phyloP scores from a whole-genome alignment of 2,329 filamentous ascomycete genomes.

The Lasiodiplodia sp. region DNA sequence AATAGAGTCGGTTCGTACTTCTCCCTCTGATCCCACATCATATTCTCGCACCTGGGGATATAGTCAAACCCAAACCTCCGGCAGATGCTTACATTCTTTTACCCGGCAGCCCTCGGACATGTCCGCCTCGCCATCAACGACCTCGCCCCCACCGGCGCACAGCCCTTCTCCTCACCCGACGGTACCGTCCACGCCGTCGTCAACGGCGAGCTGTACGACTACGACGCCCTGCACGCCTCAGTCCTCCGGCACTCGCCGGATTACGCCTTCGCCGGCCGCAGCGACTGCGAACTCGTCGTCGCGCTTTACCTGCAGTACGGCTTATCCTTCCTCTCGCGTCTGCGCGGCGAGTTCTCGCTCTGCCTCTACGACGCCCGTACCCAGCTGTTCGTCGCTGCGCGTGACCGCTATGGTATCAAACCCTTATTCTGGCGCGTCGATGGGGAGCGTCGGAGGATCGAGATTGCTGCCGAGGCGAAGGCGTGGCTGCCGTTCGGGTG shows the following conservation, averaged over 20 bases:
- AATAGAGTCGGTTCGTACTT: constrained; percentile 49
- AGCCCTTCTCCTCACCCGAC: constrained; percentile 38
- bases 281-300: constrained; percentile 62
- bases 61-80: too few species aligned
- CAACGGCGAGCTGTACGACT: constrained; percentile 67
- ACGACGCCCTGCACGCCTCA: constrained; percentile 53
- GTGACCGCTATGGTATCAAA: constrained; percentile 66
- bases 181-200: constrained; percentile 61
- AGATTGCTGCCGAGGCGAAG: constrained; percentile 63
- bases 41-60: not conserved
- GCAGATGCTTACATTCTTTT: not conserved
- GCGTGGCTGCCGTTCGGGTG: constrained; percentile 60
- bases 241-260: constrained; percentile 40
- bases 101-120: constrained; percentile 37
- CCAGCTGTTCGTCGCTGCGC: constrained; percentile 53
- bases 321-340: constrained; percentile 52
- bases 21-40: not conserved
- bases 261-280: constrained; percentile 56
- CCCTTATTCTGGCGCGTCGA: constrained; percentile 61
- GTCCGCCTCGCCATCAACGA: constrained; percentile 40
- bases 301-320: constrained; percentile 60
- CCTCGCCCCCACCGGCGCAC: constrained; percentile 36
- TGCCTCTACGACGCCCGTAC: constrained; percentile 58
- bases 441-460: constrained; percentile 43
- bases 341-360: constrained; percentile 64